phyloP scores from a whole-genome alignment of 495 filamentous ascomycete species.

The Penicillium subrubescens region DNA sequence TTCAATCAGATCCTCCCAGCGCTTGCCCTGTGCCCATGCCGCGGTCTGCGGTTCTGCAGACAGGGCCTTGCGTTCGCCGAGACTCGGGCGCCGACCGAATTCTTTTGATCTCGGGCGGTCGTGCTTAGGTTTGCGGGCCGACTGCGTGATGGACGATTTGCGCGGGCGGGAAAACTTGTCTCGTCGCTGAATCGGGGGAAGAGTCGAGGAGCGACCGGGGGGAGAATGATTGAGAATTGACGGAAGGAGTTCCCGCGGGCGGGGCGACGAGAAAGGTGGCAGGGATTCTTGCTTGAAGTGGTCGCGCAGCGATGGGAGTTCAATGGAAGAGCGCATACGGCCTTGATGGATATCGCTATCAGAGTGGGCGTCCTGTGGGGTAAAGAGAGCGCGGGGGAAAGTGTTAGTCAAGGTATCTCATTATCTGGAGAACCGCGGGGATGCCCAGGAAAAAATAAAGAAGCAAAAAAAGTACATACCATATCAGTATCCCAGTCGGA shows the following conservation, averaged over 20 bases:
- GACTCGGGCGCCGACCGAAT: slow-evolving; percentile 63
- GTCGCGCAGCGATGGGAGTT: slow-evolving; percentile 72
- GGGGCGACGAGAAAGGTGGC: slow-evolving; percentile 59
- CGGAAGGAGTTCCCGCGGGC: slow-evolving; percentile 73
- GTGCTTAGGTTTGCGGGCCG: slow-evolving; percentile 70
- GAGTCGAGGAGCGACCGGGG: slow-evolving; percentile 81
- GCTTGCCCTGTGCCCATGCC: slow-evolving; percentile 75
- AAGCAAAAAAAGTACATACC: slow-evolving; percentile 51
- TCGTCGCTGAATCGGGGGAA: slow-evolving; percentile 75
- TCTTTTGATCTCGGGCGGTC: slow-evolving; percentile 77
- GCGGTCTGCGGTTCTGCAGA: slow-evolving; percentile 77
- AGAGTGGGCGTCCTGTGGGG: slow-evolving; percentile 66
- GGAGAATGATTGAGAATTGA: slow-evolving; percentile 81
- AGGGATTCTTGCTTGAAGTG: slow-evolving; percentile 73
- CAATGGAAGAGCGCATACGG: slow-evolving; percentile 62
- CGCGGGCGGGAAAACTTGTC: slow-evolving; percentile 68
- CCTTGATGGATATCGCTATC: slow-evolving; percentile 66
- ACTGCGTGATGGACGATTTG: slow-evolving; percentile 81
- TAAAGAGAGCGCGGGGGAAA: slow-evolving; percentile 12
- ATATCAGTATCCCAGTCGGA: slow-evolving; percentile 83
- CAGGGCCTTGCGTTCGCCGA: slow-evolving; percentile 76
- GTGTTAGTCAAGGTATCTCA: neutral
- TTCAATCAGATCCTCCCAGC: slow-evolving; percentile 94
- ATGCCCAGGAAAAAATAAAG: neutral
- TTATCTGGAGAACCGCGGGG: neutral